phyloP scores from a whole-genome alignment of 768 basidiomycete genomes.

The Nidularia pulvinata region DNA sequence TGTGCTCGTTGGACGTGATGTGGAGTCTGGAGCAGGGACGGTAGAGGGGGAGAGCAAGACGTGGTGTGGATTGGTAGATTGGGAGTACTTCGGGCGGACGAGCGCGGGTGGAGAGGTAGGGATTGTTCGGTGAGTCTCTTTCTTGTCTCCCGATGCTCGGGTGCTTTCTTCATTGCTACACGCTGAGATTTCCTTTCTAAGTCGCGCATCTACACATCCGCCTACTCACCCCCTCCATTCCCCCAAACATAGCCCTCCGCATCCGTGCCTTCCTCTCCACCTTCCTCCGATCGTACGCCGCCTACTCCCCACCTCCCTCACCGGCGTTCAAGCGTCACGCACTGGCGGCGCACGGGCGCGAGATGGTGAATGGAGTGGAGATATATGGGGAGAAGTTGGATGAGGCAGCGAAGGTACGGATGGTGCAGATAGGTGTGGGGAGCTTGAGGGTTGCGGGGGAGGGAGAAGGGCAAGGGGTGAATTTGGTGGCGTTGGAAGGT shows the following conservation, averaged over 20 bases:
- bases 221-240: conserved; percentile 9
- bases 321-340: conserved; percentile 12
- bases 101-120: conserved; percentile 22
- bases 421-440: conserved; percentile 14
- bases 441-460: conserved; percentile 16
- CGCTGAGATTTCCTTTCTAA: conserved; percentile 1
- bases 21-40: conserved; percentile 7
- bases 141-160: not conserved
- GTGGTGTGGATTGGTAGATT: conserved; percentile 17
- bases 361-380: conserved; percentile 20
- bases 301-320: conserved; percentile 4
- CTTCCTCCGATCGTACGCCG: conserved; percentile 12
- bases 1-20: conserved; percentile 18
- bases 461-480: conserved; percentile 1
- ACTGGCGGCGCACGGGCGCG: conserved; percentile 23
- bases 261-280: conserved; percentile 12
- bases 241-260: conserved; percentile 3
- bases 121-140: conserved; percentile 25
- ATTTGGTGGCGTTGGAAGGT: not conserved
- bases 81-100: conserved; percentile 29
- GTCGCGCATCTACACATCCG: conserved; percentile 27
- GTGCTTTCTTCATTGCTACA: not conserved
- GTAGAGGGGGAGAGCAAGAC: too few relatives aligned
- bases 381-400: conserved; percentile 16
- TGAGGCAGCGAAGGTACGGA: conserved; percentile 7